These are phyloP conservation scores for Nannochloropsis salina DNA, from an alignment of 108 stramenopile species.

Conservation along the genomic window DNA sequence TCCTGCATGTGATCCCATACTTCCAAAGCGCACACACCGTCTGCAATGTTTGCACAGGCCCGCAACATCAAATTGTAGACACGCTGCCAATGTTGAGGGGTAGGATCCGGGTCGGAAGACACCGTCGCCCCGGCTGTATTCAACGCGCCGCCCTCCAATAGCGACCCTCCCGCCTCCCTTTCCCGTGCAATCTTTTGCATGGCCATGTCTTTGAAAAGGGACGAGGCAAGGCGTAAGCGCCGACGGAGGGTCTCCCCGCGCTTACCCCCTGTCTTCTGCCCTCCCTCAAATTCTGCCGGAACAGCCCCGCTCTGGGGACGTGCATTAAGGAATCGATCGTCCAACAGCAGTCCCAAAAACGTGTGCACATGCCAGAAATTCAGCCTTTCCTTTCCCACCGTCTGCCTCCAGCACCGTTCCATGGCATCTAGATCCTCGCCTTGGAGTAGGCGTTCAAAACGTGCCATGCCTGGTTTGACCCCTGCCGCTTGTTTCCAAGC, in stretches of 20 bases:
- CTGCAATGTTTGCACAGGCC: background rate
- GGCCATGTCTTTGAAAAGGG: background rate
- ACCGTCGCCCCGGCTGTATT: background rate
- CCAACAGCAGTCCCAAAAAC: conserved; percentile 5
- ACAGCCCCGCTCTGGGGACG: background rate
- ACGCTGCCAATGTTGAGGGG: background rate
- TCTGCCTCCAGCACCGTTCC: background rate
- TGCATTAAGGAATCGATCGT: background rate
- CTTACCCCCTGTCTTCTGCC: background rate
- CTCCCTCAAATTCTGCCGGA: background rate
- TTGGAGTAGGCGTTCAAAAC: background rate
- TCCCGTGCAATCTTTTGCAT: background rate
- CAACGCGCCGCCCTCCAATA: background rate
- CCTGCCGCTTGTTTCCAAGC: conserved; percentile 9
- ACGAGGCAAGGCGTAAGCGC: background rate
- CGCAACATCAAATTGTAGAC: background rate
- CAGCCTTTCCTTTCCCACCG: background rate
- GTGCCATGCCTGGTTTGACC: background rate
- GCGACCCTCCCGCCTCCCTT: background rate
- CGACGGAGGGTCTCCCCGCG: background rate
- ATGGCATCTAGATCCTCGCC: background rate
- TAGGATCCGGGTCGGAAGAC: background rate
- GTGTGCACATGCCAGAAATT: conserved; percentile 11
- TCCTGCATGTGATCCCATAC: background rate
- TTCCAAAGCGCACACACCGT: background rate